These are phyloP conservation scores for Colletotrichum noveboracense DNA, from an alignment of 2,329 filamentous ascomycete genomes.

Conservation along the genomic window DNA sequence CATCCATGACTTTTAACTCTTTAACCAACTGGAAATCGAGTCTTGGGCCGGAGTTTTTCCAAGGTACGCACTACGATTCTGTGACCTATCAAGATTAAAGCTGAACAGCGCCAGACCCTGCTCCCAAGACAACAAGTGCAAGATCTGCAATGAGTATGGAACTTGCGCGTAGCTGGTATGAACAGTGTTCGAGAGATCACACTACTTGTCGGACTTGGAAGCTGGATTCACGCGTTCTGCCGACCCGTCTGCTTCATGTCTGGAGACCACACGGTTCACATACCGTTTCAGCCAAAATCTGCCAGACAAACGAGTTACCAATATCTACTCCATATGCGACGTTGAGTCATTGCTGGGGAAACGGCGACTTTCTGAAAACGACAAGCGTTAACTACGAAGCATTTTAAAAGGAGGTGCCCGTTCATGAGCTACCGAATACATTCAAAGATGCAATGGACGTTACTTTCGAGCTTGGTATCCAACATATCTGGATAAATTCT, in stretches of 20 bases:
- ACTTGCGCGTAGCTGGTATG: background rate
- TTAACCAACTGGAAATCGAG: background rate
- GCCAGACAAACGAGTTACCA: background rate
- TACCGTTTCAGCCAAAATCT: background rate
- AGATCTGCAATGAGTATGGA: background rate
- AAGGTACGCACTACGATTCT: background rate
- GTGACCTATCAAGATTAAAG: accelerated
- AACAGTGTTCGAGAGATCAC: background rate
- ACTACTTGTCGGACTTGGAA: background rate
- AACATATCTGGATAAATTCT: background rate
- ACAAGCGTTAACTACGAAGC: background rate
- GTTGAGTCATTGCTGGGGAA: background rate
- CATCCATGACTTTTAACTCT: background rate
- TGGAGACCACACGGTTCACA: background rate
- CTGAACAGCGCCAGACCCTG: background rate
- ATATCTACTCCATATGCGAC: background rate
- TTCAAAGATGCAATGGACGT: background rate
- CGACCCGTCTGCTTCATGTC: background rate
- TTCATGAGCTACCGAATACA: background rate
- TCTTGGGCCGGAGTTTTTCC: background rate
- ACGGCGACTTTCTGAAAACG: background rate
- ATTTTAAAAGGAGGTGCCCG: background rate
- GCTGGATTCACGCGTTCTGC: background rate
- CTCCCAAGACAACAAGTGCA: background rate
- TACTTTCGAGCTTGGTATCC: background rate